Base-by-base conservation (phyloP, 306 rosid species). In the Astragalus glycyphyllos region DNA sequence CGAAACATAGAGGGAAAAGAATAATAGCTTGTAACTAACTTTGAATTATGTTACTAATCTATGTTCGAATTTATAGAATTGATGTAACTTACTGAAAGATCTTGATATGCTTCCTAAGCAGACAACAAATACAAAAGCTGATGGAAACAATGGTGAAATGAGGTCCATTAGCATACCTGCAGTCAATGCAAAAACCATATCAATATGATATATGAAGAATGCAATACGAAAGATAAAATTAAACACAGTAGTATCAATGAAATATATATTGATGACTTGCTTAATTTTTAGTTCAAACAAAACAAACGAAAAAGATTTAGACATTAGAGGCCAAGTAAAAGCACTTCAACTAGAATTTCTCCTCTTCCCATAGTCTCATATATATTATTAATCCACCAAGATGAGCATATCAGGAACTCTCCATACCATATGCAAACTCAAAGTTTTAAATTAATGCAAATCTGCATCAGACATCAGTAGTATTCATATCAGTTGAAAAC, bases 101-200 rank as follows among this genome's bases (percentile, higher is more conserved):
- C 98, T 87, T 48, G 98, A 94, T 60, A 94, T 76, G 86, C 98
- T 90, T 72, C 97, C 98, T 50, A 94, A 67, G 82, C 98, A 94
- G 73, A 94, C 98, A 23, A 94, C 68, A 69, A 83, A 69, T 73
- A 94, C 85, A 71, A 94, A 90, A 69, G 87, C 97, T 7, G 98
- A 90, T 47, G 96, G 98, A 86, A 80, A 89, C 80, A 94, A 69
- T 20, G 98, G 98, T 44, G 98, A 94, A 74, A 87, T 78, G 34
- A 94, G 96, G 86, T 94, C 98, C 98, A 94, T 94, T 74, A 94
- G 85, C 98, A 94, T 90, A 72, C 97, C 98, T 90, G 89, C 79
- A 82, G 77, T 73, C 44, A 66, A 77, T 35, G 61, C 11, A 74
- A 10, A 77, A 12, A 60, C 47, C 64, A 31, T 76, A 38, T 53